A percentile compares a stretch with the other conserved stretches of the same genome.
Evolutionary conservation across 495 filamentous ascomycete genomes (phyloP).

Genomic region (Parathielavia appendiculata): DNA sequence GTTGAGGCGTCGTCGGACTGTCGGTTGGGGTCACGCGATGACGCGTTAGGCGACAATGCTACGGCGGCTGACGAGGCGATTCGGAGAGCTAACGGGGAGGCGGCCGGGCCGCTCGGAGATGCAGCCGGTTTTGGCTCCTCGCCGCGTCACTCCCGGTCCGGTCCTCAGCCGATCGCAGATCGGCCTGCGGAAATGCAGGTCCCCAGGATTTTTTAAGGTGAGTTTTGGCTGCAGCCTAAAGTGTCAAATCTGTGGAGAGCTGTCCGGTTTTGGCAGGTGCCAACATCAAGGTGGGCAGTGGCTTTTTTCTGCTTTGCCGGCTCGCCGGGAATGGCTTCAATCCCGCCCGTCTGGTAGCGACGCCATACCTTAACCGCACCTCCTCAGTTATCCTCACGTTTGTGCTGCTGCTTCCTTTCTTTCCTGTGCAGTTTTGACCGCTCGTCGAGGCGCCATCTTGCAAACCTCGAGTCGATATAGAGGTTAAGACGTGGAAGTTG

Average conservation of each 20-base stretch:
- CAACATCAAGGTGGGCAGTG: constrained; percentile 6
- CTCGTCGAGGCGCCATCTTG: not conserved
- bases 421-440: not conserved
- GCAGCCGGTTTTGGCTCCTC: not conserved
- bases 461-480: too few species aligned
- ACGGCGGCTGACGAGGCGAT: too few species aligned
- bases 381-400: not conserved
- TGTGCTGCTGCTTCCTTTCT: not conserved
- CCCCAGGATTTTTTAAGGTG: constrained; percentile 8
- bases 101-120: not conserved
- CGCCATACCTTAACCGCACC: constrained; percentile 3
- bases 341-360: constrained; percentile 18
- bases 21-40: too few species aligned
- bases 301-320: constrained; percentile 7
- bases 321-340: constrained; percentile 16
- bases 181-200: constrained; percentile 10
- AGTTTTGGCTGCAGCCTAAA: constrained; percentile 16
- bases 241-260: constrained; percentile 17
- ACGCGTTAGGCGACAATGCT: too few species aligned
- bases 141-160: constrained; percentile 1
- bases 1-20: too few species aligned
- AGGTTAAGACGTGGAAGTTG: not conserved
- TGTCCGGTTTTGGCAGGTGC: constrained; percentile 23
- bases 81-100: too few species aligned
- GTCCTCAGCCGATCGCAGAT: constrained; percentile 4